These are phyloP conservation scores for Sugiyamaella marilandica DNA, from an alignment of 805 yeast species.

Conservation along the genomic window DNA sequence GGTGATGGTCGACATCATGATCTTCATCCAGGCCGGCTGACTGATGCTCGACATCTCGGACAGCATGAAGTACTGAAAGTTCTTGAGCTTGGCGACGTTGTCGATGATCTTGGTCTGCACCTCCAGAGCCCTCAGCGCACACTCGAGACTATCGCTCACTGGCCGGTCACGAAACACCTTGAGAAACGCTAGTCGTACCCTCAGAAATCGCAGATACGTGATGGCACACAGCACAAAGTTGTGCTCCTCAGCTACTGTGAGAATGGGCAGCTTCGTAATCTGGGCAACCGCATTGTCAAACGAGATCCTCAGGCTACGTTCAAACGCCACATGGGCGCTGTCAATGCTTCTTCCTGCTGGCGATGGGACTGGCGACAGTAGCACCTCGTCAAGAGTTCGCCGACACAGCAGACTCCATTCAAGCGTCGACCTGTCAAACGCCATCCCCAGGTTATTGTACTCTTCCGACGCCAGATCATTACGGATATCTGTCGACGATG, in stretches of 20 bases:
- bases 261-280: neutral
- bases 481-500: neutral
- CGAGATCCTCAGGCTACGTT: neutral
- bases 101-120: conserved; percentile 7
- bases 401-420: conserved; percentile 14
- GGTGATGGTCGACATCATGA: conserved; percentile 7
- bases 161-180: neutral
- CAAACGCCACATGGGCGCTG: neutral
- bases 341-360: neutral
- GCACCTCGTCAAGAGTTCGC: conserved; percentile 10
- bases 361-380: conserved; percentile 9
- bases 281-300: neutral
- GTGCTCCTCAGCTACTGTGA: conserved; percentile 7
- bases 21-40: conserved; percentile 11
- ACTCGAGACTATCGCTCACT: conserved; percentile 1
- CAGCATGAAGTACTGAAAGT: conserved; percentile 1
- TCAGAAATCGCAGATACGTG: neutral
- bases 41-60: conserved; percentile 4
- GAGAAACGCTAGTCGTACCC: conserved; percentile 7
- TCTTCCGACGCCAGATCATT: neutral
- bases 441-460: conserved; percentile 5
- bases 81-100: conserved; percentile 1
- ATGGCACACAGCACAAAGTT: conserved; percentile 3
- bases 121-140: conserved; percentile 9
- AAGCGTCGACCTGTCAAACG: neutral